Evolutionary conservation across 768 basidiomycete species (phyloP).

Genomic region (Cystofilobasidium bisporidii): DNA sequence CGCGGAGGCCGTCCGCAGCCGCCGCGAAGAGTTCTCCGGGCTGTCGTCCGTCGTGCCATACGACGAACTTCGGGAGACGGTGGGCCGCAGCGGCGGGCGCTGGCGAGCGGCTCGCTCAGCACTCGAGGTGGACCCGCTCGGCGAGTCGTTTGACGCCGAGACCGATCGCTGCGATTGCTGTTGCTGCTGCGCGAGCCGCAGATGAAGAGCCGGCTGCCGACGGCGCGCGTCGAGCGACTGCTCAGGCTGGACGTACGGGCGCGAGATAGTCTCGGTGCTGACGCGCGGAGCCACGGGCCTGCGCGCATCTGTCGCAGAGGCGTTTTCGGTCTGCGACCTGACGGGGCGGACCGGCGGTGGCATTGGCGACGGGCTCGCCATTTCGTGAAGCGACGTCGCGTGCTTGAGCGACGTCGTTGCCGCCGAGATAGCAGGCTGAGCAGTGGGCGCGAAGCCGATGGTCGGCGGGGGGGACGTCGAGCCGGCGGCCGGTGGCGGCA

Average conservation of each 20-base stretch:
- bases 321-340: neutral
- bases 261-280: neutral
- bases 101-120: slow-evolving; percentile 3
- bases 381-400: neutral
- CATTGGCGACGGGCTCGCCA: neutral
- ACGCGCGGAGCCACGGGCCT: neutral
- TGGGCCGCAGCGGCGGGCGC: slow-evolving; percentile 12
- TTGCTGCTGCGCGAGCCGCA: neutral
- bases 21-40: slow-evolving; percentile 13
- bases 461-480: neutral
- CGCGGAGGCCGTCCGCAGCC: neutral
- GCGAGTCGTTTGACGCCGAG: neutral
- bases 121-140: slow-evolving; percentile 4
- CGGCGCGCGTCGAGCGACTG: neutral
- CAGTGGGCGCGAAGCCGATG: neutral
- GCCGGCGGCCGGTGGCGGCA: neutral
- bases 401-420: neutral
- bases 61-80: slow-evolving; percentile 25
- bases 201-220: neutral
- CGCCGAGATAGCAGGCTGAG: neutral
- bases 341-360: neutral
- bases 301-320: neutral
- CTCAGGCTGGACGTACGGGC: neutral
- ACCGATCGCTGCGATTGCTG: neutral
- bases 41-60: slow-evolving; percentile 13